Percentiles rank a stretch among this genome's conserved stretches.
These are phyloP conservation scores for Colletotrichum agaves DNA, from an alignment of 2,329 filamentous ascomycete species.

Conservation along the genomic window DNA sequence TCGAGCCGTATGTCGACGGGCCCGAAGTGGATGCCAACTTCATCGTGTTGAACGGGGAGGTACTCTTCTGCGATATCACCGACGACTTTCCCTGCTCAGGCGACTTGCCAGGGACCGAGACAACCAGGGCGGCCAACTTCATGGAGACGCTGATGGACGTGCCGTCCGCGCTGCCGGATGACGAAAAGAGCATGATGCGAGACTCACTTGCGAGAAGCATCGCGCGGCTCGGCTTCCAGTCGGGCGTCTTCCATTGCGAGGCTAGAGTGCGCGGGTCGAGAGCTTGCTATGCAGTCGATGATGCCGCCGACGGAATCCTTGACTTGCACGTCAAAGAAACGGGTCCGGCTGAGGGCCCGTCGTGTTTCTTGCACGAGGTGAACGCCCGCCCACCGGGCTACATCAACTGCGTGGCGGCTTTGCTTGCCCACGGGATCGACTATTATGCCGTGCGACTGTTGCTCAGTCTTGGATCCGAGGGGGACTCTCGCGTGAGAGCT, in stretches of 20 bases:
- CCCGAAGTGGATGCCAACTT: slow-evolving; percentile 57
- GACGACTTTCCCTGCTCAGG: slow-evolving; percentile 50
- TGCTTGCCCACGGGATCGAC: slow-evolving; percentile 45
- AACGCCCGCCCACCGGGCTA: slow-evolving; percentile 46
- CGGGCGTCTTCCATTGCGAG: slow-evolving; percentile 14
- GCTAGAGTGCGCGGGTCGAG: slow-evolving; percentile 3
- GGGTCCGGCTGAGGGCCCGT: not conserved
- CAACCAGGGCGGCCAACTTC: not conserved
- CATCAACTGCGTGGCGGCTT: slow-evolving; percentile 38
- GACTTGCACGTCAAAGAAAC: slow-evolving; percentile 28
- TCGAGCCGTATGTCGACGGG: slow-evolving; percentile 53
- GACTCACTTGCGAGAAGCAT: not conserved
- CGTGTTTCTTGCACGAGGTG: slow-evolving; percentile 44
- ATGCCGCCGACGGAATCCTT: slow-evolving; percentile 32
- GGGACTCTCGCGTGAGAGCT: slow-evolving; percentile 34
- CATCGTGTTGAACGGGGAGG: slow-evolving; percentile 49
- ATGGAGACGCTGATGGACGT: slow-evolving; percentile 17
- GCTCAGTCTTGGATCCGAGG: slow-evolving; percentile 33
- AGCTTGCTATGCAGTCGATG: not conserved
- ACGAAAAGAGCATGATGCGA: slow-evolving; percentile 3
- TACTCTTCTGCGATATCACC: slow-evolving; percentile 52
- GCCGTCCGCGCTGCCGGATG: not conserved
- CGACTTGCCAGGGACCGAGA: not conserved
- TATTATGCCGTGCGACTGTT: slow-evolving; percentile 44
- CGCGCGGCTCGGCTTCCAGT: not conserved